Base-by-base conservation (phyloP, 169 alveolate genomes). In the Cryptosporidium canis region DNA sequence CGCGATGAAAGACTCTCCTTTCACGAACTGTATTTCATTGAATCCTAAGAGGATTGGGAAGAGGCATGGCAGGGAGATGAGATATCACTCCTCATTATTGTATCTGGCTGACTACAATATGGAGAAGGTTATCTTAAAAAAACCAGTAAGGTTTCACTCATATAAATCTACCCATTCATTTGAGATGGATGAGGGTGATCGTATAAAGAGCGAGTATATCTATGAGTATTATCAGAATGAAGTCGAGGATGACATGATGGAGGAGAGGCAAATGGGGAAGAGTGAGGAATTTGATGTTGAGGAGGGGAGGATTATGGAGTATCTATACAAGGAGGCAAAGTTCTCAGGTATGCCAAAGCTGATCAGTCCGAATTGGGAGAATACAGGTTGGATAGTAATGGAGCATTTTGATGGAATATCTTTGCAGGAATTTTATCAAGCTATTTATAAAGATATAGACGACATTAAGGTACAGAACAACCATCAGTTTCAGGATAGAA, bases 381-480 rank as follows among this genome's bases (percentile, higher is more conserved):
- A 77, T 77, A 77, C 72, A 7, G 87, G 87, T 5, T 77, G 87
- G 87, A 56, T 77, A 41, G 87, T 77, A 12, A 77, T 77, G 72
- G 64, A 47, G 16, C 58, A 77, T 58, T 77, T 12, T 33, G 87
- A 77, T 18, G 87, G 87, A 27, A 58, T 77, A 24, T 77, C 87
- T 16, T 44, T 77, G 27, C 87, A 77, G 16, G 87, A 77, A 27
- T 77, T 77, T 14, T 77, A 77, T 31, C 70, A 61, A 24, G 64
- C 72, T 35, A 27, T 61, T 24, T 55, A 41, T 24, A 77, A 58
- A 39, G 87, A 77, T 58, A 58, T 77, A n/a, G 87, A 61, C 21
- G 87, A 77, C 29, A 77, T 77, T 21, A 55, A 77, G 16, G 63
- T 61, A 21, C 63, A 58, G 3, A 61, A 77, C 37, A 35, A 77